phyloP scores from a whole-genome alignment of 345 rosid genomes.

The Kandelia obovata region DNA sequence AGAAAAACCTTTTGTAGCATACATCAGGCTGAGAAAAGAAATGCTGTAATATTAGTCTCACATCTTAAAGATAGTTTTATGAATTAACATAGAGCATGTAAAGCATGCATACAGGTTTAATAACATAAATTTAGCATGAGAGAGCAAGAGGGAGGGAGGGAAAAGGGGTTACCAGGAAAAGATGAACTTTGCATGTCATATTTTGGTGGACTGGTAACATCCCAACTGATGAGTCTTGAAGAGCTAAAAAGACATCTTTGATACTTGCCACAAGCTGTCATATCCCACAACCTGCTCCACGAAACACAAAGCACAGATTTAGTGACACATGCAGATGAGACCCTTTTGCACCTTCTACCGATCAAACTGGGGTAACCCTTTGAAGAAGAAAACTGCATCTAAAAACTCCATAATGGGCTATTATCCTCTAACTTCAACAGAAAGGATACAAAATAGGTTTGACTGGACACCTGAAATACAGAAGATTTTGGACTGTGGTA shows the following conservation, averaged over 20 bases:
- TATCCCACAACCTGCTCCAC: constrained; percentile 63
- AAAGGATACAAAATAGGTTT: not conserved
- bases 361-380: not conserved
- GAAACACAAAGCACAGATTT: not conserved
- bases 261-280: constrained; percentile 58
- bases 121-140: constrained; percentile 6
- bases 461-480: not conserved
- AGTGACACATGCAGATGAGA: constrained; percentile 2
- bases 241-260: constrained; percentile 52
- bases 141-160: constrained; percentile 7
- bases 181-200: constrained; percentile 39
- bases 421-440: not conserved
- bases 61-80: too few species aligned
- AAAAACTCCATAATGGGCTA: not conserved
- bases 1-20: constrained; percentile 35
- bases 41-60: constrained; percentile 20
- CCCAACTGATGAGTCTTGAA: constrained; percentile 50
- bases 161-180: constrained; percentile 45
- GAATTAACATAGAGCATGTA: too few species aligned
- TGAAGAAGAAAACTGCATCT: not conserved
- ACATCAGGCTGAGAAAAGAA: constrained; percentile 44
- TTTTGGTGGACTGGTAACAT: constrained; percentile 37
- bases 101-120: too few species aligned
- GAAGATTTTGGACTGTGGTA: not conserved
- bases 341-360: not conserved